Conservation (phyloP, 352 stramenopile genomes). For the Pythium chondricola region DNA sequence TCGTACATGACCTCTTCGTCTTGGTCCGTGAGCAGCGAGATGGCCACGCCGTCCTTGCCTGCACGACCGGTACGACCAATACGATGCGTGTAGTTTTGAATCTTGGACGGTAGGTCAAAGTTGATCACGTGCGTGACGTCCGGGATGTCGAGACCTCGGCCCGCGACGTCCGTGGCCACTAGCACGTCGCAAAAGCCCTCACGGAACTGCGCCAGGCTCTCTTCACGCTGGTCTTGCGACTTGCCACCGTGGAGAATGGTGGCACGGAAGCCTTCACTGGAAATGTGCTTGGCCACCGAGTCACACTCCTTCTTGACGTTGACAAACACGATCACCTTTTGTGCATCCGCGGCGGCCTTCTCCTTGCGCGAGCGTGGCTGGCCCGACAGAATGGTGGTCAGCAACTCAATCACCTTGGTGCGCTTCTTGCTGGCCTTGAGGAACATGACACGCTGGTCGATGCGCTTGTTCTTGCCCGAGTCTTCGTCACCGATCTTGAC, state of each 20-base stretch:
- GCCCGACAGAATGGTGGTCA: conserved; percentile 80
- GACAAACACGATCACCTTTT: conserved; percentile 99
- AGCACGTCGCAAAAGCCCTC: conserved; percentile 87
- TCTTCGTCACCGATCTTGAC: conserved; percentile 98
- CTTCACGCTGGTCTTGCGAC: conserved; percentile 93
- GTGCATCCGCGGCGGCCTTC: conserved; percentile 53
- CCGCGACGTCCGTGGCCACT: conserved; percentile 92
- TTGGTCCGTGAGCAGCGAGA: conserved; percentile 96
- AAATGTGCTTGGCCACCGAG: conserved; percentile 90
- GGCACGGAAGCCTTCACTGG: conserved; percentile 83
- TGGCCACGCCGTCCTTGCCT: conserved; percentile 95
- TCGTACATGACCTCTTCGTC: conserved; percentile 97
- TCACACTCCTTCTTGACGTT: conserved; percentile 99
- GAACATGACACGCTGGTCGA: conserved; percentile 95
- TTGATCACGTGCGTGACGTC: conserved; percentile 99
- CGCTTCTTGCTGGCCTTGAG: conserved; percentile 92
- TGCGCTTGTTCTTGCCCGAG: conserved; percentile 97
- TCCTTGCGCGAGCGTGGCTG: conserved; percentile 65
- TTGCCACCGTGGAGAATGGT: conserved; percentile 97
- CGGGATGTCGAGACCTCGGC: conserved; percentile 97
- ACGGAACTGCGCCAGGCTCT: conserved; percentile 88
- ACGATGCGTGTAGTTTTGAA: conserved; percentile 98
- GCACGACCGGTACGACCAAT: conserved; percentile 98
- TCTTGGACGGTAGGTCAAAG: conserved; percentile 97
- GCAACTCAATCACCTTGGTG: conserved; percentile 70